Evolutionary conservation across 306 rosid species (phyloP).

Genomic region (Prinsepia uniflora): DNA sequence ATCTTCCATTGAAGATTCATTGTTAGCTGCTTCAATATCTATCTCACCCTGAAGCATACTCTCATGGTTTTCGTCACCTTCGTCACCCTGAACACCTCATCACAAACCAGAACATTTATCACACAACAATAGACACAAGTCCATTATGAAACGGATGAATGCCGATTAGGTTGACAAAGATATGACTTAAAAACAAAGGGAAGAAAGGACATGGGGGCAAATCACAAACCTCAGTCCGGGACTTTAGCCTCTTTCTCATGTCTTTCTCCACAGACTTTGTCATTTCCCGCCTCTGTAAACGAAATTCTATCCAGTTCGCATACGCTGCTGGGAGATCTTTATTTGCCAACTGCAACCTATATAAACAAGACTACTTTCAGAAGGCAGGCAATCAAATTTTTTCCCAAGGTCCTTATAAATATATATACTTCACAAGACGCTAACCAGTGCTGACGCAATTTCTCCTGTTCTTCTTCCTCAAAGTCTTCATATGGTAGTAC

Average conservation of each 20-base stretch:
- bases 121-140: background rate
- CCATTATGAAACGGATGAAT: constrained; percentile 18
- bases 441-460: constrained; percentile 86
- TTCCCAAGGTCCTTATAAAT: constrained; percentile 1
- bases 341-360: constrained; percentile 71
- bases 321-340: constrained; percentile 67
- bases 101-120: constrained; percentile 36
- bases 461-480: constrained; percentile 82
- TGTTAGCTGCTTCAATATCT: constrained; percentile 34
- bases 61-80: constrained; percentile 36
- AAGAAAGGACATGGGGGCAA: constrained; percentile 19
- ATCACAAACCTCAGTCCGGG: constrained; percentile 48
- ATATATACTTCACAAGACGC: constrained; percentile 31
- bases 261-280: constrained; percentile 53
- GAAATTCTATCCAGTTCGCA: constrained; percentile 54
- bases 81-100: constrained; percentile 48
- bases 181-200: background rate
- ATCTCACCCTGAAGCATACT: constrained; percentile 35
- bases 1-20: constrained; percentile 23
- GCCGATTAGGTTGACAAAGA: constrained; percentile 20
- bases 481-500: constrained; percentile 83
- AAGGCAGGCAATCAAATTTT: constrained; percentile 5
- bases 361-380: constrained; percentile 28
- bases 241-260: constrained; percentile 43
- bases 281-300: constrained; percentile 40